Evolutionary conservation across 2,329 filamentous ascomycete species (phyloP), one percentile per base, ranked within the genome.

Genomic region (Plenodomus lindquistii): DNA sequence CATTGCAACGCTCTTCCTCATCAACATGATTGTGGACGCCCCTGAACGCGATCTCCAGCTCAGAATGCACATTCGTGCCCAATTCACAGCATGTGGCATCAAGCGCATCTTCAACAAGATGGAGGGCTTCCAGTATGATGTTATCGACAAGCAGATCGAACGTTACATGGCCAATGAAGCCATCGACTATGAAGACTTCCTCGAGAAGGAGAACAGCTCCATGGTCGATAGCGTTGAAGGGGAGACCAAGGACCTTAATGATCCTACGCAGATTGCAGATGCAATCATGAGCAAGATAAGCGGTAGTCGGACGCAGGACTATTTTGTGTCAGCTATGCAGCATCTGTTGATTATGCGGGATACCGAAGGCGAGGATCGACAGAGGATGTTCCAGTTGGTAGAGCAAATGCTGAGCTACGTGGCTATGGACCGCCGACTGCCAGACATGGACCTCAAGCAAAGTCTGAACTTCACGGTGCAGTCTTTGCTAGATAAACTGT

Each of bases 381-480:
- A 97, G 53, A 86, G 91, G 40, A 94, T 97, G 87, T 99, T 97
- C 75, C 94, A 97, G 77, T 84, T 99, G 21, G 92, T 97, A 21
- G 94, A 99, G 74, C 87, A 90, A n/a, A 97, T 97, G 91, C 85
- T 99, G 58, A 96, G 91, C 73, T 97, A 97, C 73, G 93, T 99
- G 54, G 93, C 93, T 63, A 99, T 99, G 93, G 94, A 99, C 73
- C 85, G 94, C 67, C 84, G 94, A 55, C 75, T 97, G 57, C 94
- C 94, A 34, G 93, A 99, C 73, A 93, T 97, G 85, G 94, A 99
- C 71, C 83, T 99, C 50, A 97, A 97, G 77, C 93, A 97, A 73
- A 96, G 91, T 67, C 83, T 99, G 57, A 97, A 96, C 72, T 97
- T 97, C 66, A 97, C 93, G 0, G 94, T 99, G 9, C 94, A 97